Evolutionary conservation across 164 flowering plant genomes (phyloP), one percentile per base, ranked within the genome.

Genomic region (Malania oleifera): DNA sequence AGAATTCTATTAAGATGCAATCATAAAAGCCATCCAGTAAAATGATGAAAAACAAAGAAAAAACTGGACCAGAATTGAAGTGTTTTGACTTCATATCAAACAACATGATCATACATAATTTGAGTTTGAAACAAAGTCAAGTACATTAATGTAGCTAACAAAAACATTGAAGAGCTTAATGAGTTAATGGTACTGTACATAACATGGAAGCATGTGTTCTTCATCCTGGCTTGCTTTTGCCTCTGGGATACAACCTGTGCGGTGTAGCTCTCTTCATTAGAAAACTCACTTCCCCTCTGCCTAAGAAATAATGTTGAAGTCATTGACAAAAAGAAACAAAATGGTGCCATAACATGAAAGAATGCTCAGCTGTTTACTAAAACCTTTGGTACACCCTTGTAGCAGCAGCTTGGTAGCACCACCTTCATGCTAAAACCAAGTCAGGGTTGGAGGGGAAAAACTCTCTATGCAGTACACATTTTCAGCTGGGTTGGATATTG

Each of bases 401-500:
- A 10, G 23, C 38, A 20, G 18, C 25, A 24, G 60, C 11, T 3
- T 29, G 41, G 28, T 22, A 20, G n/a, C 28, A 53, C 45, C 37
- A 38, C 5, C 54, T 19, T 44, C 37, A 22, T 23, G 5, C 23
- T 6, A 29, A 20, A n/a, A 19, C 4, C 58, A 45, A 47, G 41
- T 27, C 41, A 12, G 31, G 22, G 19, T 28, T 28, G 41, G 35
- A 12, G 19, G 24, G 34, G 37, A 55, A 23, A 17, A 15, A 24
- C 53, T 37, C 40, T 26, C 5, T n/a, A 35, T 66, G 46, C 56
- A 24, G 55, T 48, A 47, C 28, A 34, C n/a, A 56, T 53, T 20
- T 61, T 18, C 56, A 24, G 62, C 45, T 54, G 48, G 5, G 37
- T 40, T 40, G 46, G 57, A 13, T 35, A 19, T 20, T 62, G 51